Base-by-base conservation (phyloP, 495 filamentous ascomycete genomes). In the Halenospora varia region DNA sequence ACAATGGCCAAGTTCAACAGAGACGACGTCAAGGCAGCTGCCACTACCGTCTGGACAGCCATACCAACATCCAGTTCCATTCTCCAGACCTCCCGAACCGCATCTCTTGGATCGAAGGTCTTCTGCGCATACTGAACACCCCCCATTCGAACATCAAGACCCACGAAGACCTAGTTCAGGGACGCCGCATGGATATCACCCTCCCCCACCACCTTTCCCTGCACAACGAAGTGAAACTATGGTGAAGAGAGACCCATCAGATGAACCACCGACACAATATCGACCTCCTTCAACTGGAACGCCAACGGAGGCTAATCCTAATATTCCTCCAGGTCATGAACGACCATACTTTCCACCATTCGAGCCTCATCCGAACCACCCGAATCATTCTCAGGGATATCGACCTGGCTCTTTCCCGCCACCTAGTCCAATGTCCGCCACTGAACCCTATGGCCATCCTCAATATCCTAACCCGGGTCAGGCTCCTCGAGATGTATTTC, bases 181-280 rank as follows among this genome's bases (percentile, higher is more conserved):
- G 26, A 48, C 60, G 50, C 17, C 64, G 24, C 59, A 62, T 60
- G 56, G 40, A 9, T 60, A 50, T 55, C 55, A 63, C 46, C 53
- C 17, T 49, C 53, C 47, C 51, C 54, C 56, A 52, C 45, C 51
- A 35, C 51, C 48, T 19, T 51, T 55, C 24, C 52, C 74, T 45
- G 75, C 64, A 60, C 58, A 71, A 25, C 62, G 69, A 2, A 72
- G 73, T 53, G 57, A 68, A 54, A 64, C 73, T 22, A 69, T 76
- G 60, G 67, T 80, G 55, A 81, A 81, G 66, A 67, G 76, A 59
- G 78, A 80, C 39, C 73, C 73, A 10, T 70, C 68, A 41, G 76
- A 76, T 50, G 78, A 79, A 19, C 51, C 59, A 17, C 50, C 48
- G n/a, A n/a, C n/a, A n/a, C 59, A 63, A 9, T 58, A 60, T 35